phyloP scores from a whole-genome alignment of 1,284 basidiomycete genomes.

The Entoloma clypeatum region DNA sequence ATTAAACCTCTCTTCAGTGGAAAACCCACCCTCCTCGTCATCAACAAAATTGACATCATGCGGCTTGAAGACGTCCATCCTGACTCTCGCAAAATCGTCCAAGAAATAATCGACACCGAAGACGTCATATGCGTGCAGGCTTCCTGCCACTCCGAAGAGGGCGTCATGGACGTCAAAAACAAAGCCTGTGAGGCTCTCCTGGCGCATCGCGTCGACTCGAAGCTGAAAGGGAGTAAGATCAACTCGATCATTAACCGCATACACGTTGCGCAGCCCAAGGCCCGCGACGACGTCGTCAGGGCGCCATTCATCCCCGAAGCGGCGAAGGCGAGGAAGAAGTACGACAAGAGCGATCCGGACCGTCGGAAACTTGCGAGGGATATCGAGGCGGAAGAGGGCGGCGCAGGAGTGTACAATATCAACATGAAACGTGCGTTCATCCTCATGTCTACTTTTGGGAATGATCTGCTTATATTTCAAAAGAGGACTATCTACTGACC shows the following conservation, averaged over 20 bases:
- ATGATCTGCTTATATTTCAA: slow-evolving; percentile 7
- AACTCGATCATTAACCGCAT: slow-evolving; percentile 90
- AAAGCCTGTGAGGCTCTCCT: slow-evolving; percentile 89
- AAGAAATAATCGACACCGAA: slow-evolving; percentile 78
- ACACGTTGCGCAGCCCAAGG: slow-evolving; percentile 87
- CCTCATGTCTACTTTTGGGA: not conserved
- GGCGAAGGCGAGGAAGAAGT: slow-evolving; percentile 75
- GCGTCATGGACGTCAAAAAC: slow-evolving; percentile 93
- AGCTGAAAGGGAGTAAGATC: slow-evolving; percentile 91
- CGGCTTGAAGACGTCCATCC: slow-evolving; percentile 78
- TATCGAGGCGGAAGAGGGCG: slow-evolving; percentile 79
- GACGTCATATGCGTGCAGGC: slow-evolving; percentile 75
- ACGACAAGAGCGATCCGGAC: slow-evolving; percentile 81
- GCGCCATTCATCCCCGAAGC: slow-evolving; percentile 84
- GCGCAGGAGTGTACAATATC: slow-evolving; percentile 86
- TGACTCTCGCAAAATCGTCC: slow-evolving; percentile 74
- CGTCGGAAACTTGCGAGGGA: slow-evolving; percentile 72
- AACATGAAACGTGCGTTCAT: slow-evolving; percentile 72
- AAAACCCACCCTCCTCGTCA: slow-evolving; percentile 88
- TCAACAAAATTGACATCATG: slow-evolving; percentile 94
- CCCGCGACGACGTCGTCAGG: slow-evolving; percentile 82
- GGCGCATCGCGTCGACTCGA: slow-evolving; percentile 88
- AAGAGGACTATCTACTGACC: slow-evolving; percentile 88
- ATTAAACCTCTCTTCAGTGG: slow-evolving; percentile 94
- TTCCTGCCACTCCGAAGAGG: slow-evolving; percentile 93